Base-by-base conservation (phyloP, 768 basidiomycete species). In the Termitomyces titanicus region DNA sequence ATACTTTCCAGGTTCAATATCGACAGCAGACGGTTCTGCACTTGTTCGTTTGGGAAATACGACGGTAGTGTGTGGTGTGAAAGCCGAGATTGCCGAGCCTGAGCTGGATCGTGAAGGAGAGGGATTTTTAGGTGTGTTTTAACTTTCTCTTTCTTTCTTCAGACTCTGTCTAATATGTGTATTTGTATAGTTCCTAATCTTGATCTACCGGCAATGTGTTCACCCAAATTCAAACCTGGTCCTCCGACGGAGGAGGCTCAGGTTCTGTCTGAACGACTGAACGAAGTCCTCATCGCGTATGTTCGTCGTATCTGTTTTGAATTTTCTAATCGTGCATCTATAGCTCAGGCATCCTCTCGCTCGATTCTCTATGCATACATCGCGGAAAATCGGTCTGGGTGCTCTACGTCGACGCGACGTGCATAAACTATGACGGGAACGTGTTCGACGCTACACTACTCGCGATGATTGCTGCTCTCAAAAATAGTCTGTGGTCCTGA, bases 341-440 rank as follows among this genome's bases (percentile, higher is more conserved):
- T 63, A 94, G 94, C 18, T 84, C 92, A 13, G 78, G 78, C 20
- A 65, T 88, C 13, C 59, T 98, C 8, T 75, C 89, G 0, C 78
- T 86, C 2, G 68, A 78, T 2, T 82, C 85, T 4, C 81, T 98
- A 3, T 88, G 87, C 66, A 97, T 99, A 54, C 79, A 89, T 15
- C 80, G 83, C 0, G 85, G 84, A 3, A 91, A 88, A 66, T 80
- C 92, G 0, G 94, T 77, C 0, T 99, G 94, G 94, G 88, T 89
- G 27, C 78, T 98, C n/a, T 98, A 98, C 65, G 79, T 98, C 61
- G 97, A 99, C 61, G 84, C 91, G 27, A 91, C 88, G 0, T 98
- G 96, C 67, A 92, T 99, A 60, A 98, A 97, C 72, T 97, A 96
- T 66, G 95, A 98, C 67, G 97, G 97, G 5, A 98, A 98, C 65